Evolutionary conservation across 371 early-diverging fungal species (phyloP).

Genomic region (Blakeslea trispora): DNA sequence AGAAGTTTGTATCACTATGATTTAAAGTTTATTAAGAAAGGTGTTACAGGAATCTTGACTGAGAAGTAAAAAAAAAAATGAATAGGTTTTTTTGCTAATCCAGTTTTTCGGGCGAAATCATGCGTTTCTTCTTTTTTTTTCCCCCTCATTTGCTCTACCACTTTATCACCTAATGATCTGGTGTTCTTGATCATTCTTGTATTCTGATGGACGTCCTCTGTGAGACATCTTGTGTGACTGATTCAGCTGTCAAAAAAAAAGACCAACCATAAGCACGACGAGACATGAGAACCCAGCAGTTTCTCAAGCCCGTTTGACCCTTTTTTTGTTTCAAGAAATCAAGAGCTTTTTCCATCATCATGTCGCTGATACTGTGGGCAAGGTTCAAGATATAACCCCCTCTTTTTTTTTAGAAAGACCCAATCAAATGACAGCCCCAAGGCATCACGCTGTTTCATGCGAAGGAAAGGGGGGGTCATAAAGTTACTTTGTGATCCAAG

Average conservation of each 20-base stretch:
- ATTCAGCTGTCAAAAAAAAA: slow-evolving; percentile 49
- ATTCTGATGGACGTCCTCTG: slow-evolving; percentile 86
- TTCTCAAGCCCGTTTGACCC: too few relatives aligned
- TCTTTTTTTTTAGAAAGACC: slow-evolving; percentile 99
- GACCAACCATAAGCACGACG: slow-evolving; percentile 87
- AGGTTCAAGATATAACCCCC: slow-evolving; percentile 99
- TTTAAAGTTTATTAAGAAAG: too few relatives aligned
- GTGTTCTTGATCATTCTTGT: slow-evolving; percentile 95
- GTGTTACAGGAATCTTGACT: slow-evolving; percentile 69
- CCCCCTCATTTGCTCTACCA: slow-evolving; percentile 75
- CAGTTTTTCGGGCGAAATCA: slow-evolving; percentile 78
- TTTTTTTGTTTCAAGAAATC: too few relatives aligned
- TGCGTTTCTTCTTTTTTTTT: slow-evolving; percentile 69
- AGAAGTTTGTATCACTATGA: too few relatives aligned
- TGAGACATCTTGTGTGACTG: slow-evolving; percentile 83
- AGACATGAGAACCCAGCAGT: slow-evolving; percentile 92
- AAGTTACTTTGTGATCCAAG: slow-evolving; percentile 99
- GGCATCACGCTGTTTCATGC: slow-evolving; percentile 85
- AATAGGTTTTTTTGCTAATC: slow-evolving; percentile 84
- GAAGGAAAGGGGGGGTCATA: too few relatives aligned
- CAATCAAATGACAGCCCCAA: slow-evolving; percentile 92
- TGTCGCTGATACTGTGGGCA: slow-evolving; percentile 97
- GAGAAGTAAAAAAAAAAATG: slow-evolving; percentile 77
- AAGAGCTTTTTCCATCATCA: slow-evolving; percentile 98
- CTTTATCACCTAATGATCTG: slow-evolving; percentile 92